These are phyloP conservation scores for Gnaphalium uliginosum DNA, from an alignment of 129 eudicot genomes.

Conservation along the genomic window DNA sequence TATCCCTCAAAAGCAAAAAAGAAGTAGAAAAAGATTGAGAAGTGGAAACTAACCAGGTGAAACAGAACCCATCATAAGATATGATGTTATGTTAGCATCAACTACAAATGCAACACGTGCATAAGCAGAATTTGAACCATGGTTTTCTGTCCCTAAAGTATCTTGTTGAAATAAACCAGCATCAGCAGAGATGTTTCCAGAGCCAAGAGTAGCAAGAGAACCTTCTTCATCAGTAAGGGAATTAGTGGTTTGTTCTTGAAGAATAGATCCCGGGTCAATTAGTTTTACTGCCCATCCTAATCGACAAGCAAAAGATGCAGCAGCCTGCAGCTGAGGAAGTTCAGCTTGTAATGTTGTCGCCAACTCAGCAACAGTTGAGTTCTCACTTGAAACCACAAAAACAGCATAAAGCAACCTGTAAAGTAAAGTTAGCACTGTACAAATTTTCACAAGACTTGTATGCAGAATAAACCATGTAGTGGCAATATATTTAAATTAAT, in stretches of 20 bases:
- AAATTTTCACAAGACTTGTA: neutral
- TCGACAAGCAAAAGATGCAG: constrained; percentile 98
- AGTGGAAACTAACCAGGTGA: constrained; percentile 74
- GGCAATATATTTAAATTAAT: neutral
- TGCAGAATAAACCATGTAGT: neutral
- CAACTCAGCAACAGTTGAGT: constrained; percentile 95
- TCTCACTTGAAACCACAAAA: constrained; percentile 98
- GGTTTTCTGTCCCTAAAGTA: constrained; percentile 55
- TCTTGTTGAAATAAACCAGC: constrained; percentile 56
- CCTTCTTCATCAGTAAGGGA: constrained; percentile 67
- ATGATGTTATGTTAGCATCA: constrained; percentile 98
- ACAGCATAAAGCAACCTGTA: constrained; percentile 98
- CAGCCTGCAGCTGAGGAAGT: constrained; percentile 89
- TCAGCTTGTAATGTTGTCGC: constrained; percentile 95
- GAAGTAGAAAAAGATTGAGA: neutral
- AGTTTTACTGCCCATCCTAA: constrained; percentile 96
- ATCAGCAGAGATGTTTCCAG: constrained; percentile 55
- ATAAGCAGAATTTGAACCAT: constrained; percentile 44
- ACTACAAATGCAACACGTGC: constrained; percentile 96
- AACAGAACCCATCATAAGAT: constrained; percentile 99
- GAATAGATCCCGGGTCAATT: constrained; percentile 85
- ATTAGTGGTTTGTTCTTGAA: constrained; percentile 59
- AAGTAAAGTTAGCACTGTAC: constrained; percentile 9
- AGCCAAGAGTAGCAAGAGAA: constrained; percentile 54
- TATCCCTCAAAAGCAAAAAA: neutral